phyloP scores from a whole-genome alignment of 192 early-diverging fungal genomes.

The Entomortierella parvispora region DNA sequence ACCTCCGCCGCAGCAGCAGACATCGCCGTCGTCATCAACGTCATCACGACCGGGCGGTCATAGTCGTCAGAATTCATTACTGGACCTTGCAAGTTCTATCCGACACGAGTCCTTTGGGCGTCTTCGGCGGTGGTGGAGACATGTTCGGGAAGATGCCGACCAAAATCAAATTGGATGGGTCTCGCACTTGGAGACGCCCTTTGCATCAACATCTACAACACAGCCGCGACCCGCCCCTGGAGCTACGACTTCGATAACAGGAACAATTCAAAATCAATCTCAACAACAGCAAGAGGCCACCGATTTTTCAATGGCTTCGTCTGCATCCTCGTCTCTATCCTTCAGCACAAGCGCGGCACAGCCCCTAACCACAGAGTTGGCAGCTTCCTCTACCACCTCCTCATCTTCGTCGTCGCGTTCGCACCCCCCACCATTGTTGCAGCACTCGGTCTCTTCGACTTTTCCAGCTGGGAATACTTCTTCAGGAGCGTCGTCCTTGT shows the following conservation, averaged over 20 bases:
- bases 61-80: constrained; percentile 16
- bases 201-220: not conserved
- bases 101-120: constrained; percentile 13
- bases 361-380: not conserved
- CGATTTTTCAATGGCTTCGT: not conserved
- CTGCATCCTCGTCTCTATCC: not conserved
- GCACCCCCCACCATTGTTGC: no score
- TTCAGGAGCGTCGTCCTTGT: not conserved
- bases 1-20: no score
- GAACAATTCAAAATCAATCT: no score
- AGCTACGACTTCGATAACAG: not conserved
- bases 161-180: not conserved
- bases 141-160: constrained; percentile 15
- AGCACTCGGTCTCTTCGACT: no score
- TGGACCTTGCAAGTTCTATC: constrained; percentile 11
- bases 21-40: not conserved
- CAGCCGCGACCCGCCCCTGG: not conserved
- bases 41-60: not conserved
- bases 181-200: not conserved
- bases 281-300: no score
- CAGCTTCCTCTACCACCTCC: no score
- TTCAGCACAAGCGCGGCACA: not conserved
- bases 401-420: no score
- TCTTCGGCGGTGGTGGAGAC: constrained; percentile 28
- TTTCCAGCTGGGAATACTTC: not conserved